These are phyloP conservation scores for Nicotiana undulata DNA, from an alignment of 257 asterid species.

Conservation along the genomic window DNA sequence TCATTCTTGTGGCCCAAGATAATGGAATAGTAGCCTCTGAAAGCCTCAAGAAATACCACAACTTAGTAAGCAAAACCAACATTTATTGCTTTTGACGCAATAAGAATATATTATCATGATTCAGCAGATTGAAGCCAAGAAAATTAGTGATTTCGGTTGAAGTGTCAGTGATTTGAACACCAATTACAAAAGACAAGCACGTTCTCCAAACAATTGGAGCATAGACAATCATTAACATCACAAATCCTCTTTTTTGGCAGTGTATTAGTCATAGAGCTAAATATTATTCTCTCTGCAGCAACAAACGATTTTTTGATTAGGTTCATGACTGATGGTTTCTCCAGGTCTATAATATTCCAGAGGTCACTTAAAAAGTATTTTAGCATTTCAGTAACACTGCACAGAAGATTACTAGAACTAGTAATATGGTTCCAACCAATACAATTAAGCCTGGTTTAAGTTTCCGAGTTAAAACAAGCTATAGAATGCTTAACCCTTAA, in stretches of 20 bases:
- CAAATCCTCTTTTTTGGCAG: background rate
- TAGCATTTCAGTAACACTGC: background rate
- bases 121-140: background rate
- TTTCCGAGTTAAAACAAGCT: no score
- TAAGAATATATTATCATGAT: background rate
- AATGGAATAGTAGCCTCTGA: slow-evolving; percentile 78
- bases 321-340: background rate
- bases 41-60: slow-evolving; percentile 60
- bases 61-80: slow-evolving; percentile 30
- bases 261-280: background rate
- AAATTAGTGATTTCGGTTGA: background rate
- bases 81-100: background rate
- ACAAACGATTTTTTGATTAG: background rate
- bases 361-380: background rate
- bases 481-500: no score
- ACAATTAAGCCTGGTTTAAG: background rate
- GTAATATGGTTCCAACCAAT: background rate
- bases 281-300: background rate
- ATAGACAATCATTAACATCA: background rate
- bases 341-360: background rate
- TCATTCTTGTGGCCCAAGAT: slow-evolving; percentile 95
- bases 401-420: background rate
- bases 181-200: background rate
- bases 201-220: background rate
- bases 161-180: background rate